Evolutionary conservation across 2,329 filamentous ascomycete species (phyloP).

Genomic region (Hypoxylon sp.): DNA sequence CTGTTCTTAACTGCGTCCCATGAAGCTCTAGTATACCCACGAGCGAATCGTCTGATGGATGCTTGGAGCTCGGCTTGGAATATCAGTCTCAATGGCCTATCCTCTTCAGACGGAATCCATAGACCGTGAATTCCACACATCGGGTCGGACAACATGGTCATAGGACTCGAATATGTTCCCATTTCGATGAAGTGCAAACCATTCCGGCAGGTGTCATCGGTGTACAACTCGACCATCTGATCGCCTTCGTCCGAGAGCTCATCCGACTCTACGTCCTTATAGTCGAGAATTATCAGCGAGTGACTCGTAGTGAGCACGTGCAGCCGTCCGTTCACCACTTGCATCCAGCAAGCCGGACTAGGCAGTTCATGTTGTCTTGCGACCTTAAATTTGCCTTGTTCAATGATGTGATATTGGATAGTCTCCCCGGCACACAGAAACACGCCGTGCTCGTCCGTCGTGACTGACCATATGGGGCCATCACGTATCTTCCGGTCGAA

Average conservation of each 20-base stretch:
- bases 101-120: slow-evolving; percentile 62
- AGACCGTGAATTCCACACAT: slow-evolving; percentile 62
- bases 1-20: slow-evolving; percentile 58
- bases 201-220: slow-evolving; percentile 60
- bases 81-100: slow-evolving; percentile 59
- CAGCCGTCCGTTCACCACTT: slow-evolving; percentile 61
- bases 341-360: slow-evolving; percentile 65
- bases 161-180: slow-evolving; percentile 44
- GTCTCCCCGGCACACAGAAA: slow-evolving; percentile 66
- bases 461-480: slow-evolving; percentile 67
- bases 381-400: slow-evolving; percentile 65
- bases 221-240: slow-evolving; percentile 58
- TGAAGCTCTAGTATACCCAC: slow-evolving; percentile 64
- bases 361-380: slow-evolving; percentile 62
- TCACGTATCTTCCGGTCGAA: slow-evolving; percentile 58
- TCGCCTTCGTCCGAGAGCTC: slow-evolving; percentile 53
- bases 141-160: slow-evolving; percentile 64
- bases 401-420: slow-evolving; percentile 69
- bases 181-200: slow-evolving; percentile 62
- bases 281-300: slow-evolving; percentile 68
- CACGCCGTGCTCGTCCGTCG: slow-evolving; percentile 67
- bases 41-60: slow-evolving; percentile 68
- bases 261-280: slow-evolving; percentile 55
- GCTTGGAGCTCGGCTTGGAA: slow-evolving; percentile 69
- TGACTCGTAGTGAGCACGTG: slow-evolving; percentile 66